phyloP scores from a whole-genome alignment of 768 basidiomycete species.

The Amanita rubescens region DNA sequence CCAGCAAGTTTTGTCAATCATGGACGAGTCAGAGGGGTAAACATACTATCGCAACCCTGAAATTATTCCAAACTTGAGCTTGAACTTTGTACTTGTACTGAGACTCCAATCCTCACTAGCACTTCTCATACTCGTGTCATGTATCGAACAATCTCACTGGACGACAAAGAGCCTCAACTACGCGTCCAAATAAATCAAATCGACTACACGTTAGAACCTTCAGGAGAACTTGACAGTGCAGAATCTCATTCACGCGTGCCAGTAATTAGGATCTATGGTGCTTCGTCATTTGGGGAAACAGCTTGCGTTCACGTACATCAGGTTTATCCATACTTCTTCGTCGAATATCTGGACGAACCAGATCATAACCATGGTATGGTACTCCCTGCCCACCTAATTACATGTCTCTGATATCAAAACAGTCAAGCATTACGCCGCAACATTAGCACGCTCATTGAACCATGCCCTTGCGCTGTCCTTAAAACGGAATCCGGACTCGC shows the following conservation, averaged over 20 bases:
- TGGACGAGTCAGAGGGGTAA: constrained; percentile 16
- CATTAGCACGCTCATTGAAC: constrained; percentile 70
- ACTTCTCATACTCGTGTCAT: constrained; percentile 1
- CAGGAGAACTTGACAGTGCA: constrained; percentile 60
- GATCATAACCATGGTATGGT: constrained; percentile 52
- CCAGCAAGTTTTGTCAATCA: constrained; percentile 60
- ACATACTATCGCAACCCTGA: too few relatives aligned
- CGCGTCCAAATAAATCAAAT: constrained; percentile 48
- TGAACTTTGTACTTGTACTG: not conserved
- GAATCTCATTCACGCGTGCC: constrained; percentile 56
- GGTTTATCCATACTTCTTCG: constrained; percentile 89
- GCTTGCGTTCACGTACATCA: constrained; percentile 90
- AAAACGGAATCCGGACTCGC: constrained; percentile 59
- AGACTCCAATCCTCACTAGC: too few relatives aligned
- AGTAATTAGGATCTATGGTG: constrained; percentile 80
- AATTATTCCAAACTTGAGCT: not conserved
- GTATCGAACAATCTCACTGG: not conserved
- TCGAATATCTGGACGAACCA: constrained; percentile 71
- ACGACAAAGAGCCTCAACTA: constrained; percentile 16
- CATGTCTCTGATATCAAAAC: constrained; percentile 5
- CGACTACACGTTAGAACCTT: constrained; percentile 50
- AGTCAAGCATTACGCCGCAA: constrained; percentile 72
- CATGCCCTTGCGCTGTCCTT: constrained; percentile 79
- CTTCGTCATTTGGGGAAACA: constrained; percentile 67
- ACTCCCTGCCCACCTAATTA: not conserved